Evolutionary conservation across 257 asterid species (phyloP), one percentile per base, ranked within the genome.

Genomic region (Thymus mandschuricus): DNA sequence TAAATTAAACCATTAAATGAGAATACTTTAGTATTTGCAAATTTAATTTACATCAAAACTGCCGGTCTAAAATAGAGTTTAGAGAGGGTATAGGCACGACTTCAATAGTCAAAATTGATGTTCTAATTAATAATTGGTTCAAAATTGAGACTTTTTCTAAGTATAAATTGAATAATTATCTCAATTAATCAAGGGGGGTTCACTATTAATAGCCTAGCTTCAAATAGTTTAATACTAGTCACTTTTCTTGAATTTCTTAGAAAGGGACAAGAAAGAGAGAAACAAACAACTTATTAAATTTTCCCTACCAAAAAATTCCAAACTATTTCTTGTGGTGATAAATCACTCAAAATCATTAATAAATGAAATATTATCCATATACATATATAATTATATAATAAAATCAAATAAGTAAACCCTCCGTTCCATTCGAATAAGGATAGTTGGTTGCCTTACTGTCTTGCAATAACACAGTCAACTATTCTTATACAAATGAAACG

Each of bases 211-310:
- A 57, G 1, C 6, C 4, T 38, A 38, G 41, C 49, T 52, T 43
- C 28, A 10, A 6, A 38, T 41, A 1, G 67, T 65, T 44, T 12
- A 44, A 28, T 21, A 21, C 8, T 58, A 57, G 55, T 69, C 63
- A 43, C 49, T 60, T 60, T 71, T 50, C 34, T 52, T 7, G 57
- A 62, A 48, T 35, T 56, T 56, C 13, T 28, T 12, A 2, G 29
- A 40, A 65, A 73, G 28, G 45, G 57, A 73, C 52, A 6, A 46
- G 8, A 3, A 55, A 6, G 31, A 34, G 35, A 10, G 45, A 74
- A 21, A 45, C 28, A 48, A 73, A 54, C 27, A 38, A 38, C 41
- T 55, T 21, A 21, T 21, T 21, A 21, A 21, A 21, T 21, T 21
- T 51, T 3, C 43, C 11, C 43, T 5, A 51, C 29, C 1, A 15